phyloP scores from a whole-genome alignment of 2,329 filamentous ascomycete species.

The Colletotrichum sp. region DNA sequence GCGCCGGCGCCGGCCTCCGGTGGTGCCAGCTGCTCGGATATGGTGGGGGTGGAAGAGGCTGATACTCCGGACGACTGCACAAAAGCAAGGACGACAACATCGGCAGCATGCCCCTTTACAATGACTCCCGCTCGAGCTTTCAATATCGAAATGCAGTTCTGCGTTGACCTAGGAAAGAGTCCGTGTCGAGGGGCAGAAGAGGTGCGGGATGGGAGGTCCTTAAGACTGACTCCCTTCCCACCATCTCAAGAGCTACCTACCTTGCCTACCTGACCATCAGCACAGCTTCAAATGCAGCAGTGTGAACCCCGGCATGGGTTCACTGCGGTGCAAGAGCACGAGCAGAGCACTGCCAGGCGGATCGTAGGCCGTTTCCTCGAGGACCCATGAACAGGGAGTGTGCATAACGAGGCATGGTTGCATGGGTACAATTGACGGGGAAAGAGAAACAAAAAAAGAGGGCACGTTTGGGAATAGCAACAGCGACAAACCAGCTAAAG shows the following conservation, averaged over 20 bases:
- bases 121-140: neutral
- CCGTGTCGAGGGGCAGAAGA: neutral
- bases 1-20: constrained; percentile 1
- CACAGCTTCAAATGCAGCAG: neutral
- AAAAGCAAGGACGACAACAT: neutral
- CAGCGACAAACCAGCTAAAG: neutral
- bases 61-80: constrained; percentile 5
- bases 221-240: neutral
- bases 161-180: neutral
- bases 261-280: neutral
- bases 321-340: neutral
- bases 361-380: neutral
- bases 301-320: neutral
- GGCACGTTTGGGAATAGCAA: neutral
- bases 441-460: neutral
- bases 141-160: neutral
- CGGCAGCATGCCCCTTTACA: neutral
- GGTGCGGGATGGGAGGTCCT: neutral
- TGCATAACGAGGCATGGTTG: neutral
- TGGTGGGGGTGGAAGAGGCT: neutral
- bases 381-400: neutral
- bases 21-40: neutral
- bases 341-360: neutral
- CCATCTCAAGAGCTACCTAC: neutral
- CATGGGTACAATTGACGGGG: neutral